Base-by-base conservation (phyloP, 495 filamentous ascomycete species). In the Bacidia rubella region DNA sequence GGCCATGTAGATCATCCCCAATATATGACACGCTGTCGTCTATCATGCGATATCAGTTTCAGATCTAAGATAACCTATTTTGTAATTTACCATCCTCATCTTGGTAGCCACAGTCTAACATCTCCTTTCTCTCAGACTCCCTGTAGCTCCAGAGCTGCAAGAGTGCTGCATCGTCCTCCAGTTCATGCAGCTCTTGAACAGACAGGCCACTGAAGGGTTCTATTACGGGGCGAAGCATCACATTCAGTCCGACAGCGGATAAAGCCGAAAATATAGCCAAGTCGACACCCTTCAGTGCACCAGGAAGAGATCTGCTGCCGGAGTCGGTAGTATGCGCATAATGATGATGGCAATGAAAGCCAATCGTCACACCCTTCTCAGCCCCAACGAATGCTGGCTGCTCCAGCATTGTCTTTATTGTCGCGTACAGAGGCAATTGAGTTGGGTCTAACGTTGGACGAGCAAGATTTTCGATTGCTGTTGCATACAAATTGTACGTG, bases 401-500 rank as follows among this genome's bases (percentile, higher is more conserved):
- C 9, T 11, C 21, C 19, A 56, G 40, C 38, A 17, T 25, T 3
- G 35, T 25, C 10, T 23, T 52, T 0, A 47, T 20, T 24, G 23
- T 15, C 17, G 38, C 9, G 12, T 40, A 47, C 0, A 56, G n/a
- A 23, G 15, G 27, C 11, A 21, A 25, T 10, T 19, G 7, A 10
- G 23, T 11, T n/a, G 23, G 15, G 11, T 55, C 25, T 0, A 17
- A 17, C 29, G 43, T 21, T 11, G 27, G 20, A 1, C 11, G 15
- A 2, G 32, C 20, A 7, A 29, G 50, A 1, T 32, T 54, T 7
- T 27, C 15, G 1, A 46, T 53, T 2, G 56, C 54, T 2, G 51
- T 27, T 11, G 47, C 35, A 49, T 72, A 79, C 9, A 82, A 63
- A 51, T 81, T 79, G 65, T 80, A 82, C 1, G 77, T 81, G 20